Percentiles rank a stretch among this genome's conserved stretches.
phyloP scores from a whole-genome alignment of 2,329 filamentous ascomycete species.

The Cryphonectria naterciae region DNA sequence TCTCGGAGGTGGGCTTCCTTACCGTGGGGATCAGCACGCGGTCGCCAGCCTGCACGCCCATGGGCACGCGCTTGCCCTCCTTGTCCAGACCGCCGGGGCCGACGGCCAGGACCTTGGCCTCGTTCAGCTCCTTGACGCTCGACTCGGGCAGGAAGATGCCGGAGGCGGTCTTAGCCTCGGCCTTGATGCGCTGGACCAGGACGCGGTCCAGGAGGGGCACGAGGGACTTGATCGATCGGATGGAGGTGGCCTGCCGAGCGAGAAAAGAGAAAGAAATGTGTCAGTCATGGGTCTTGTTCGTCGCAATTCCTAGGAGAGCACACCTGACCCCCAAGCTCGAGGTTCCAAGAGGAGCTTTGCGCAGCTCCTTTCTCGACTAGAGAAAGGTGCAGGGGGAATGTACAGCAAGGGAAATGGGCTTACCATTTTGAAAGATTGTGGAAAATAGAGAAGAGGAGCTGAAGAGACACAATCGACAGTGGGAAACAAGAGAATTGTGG shows the following conservation, averaged over 20 bases:
- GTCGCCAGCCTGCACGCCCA: constrained; percentile 83
- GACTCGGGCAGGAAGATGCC: constrained; percentile 98
- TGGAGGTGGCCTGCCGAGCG: constrained; percentile 63
- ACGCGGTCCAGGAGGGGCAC: constrained; percentile 95
- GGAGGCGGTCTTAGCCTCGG: constrained; percentile 92
- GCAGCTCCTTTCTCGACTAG: constrained; percentile 1
- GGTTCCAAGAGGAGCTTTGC: background rate
- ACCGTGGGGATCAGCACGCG: constrained; percentile 95
- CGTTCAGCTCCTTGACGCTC: constrained; percentile 96
- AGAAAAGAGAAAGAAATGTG: background rate
- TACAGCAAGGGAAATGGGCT: background rate
- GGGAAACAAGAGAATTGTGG: background rate
- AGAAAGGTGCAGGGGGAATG: too few relatives aligned
- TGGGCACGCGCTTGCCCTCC: constrained; percentile 84
- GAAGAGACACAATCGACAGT: background rate
- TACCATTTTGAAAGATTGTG: constrained; percentile 13
- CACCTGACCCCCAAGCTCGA: background rate
- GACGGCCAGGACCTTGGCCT: constrained; percentile 94
- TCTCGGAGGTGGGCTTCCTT: constrained; percentile 40
- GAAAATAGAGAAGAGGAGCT: background rate
- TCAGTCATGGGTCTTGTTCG: background rate
- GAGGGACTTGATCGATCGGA: constrained; percentile 95
- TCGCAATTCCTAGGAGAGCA: background rate
- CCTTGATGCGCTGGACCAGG: constrained; percentile 96
- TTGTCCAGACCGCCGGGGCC: constrained; percentile 87